Conservation (phyloP, 2,329 filamentous ascomycete species). For the Diaporthe eres region DNA sequence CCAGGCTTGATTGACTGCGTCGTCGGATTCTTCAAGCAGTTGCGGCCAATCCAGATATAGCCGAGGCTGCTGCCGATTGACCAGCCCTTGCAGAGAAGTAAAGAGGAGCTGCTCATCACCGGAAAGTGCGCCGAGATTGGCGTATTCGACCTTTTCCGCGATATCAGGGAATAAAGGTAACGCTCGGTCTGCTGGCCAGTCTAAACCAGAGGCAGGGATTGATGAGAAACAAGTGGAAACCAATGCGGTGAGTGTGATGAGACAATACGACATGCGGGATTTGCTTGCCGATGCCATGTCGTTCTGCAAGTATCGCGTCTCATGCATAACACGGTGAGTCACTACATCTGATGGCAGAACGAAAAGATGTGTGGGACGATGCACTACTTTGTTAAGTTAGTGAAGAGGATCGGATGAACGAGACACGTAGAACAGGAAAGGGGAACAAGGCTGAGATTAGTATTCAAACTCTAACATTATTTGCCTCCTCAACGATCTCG, state of each 20-base stretch:
- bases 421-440: not conserved
- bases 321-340: not conserved
- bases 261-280: not conserved
- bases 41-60: not conserved
- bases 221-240: not conserved
- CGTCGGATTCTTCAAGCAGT: not conserved
- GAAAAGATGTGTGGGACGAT: too few species aligned
- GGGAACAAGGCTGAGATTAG: not conserved
- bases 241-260: not conserved
- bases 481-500: not conserved
- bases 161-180: not conserved
- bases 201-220: not conserved
- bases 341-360: not conserved
- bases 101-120: not conserved
- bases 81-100: not conserved
- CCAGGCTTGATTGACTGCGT: not conserved
- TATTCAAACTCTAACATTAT: not conserved
- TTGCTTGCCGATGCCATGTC: not conserved
- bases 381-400: not conserved
- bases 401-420: not conserved
- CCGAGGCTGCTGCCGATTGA: not conserved
- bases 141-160: not conserved
- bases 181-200: not conserved
- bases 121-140: not conserved
- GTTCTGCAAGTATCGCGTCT: not conserved